These are phyloP conservation scores for Ilex paraguariensis DNA, from an alignment of 305 asterid species.

Conservation along the genomic window DNA sequence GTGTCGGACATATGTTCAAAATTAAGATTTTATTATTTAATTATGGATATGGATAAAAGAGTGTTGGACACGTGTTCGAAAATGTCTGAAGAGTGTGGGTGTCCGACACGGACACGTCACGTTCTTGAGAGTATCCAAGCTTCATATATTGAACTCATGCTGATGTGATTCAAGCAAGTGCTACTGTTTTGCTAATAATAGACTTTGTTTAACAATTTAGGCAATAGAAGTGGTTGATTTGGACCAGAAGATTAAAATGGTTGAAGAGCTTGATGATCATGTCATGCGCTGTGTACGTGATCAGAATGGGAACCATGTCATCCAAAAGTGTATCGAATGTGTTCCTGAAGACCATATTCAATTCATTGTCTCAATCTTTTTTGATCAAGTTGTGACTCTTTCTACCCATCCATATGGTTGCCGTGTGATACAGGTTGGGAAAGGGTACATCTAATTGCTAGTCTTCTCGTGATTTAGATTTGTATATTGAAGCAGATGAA, in stretches of 20 bases:
- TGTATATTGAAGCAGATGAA: background rate
- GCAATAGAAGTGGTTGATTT: constrained; percentile 97
- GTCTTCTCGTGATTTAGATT: background rate
- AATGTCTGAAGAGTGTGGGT: too few species aligned
- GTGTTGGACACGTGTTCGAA: too few species aligned
- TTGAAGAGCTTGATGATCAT: constrained; percentile 91
- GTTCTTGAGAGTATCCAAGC: too few species aligned
- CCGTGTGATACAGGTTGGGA: constrained; percentile 87
- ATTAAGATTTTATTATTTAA: too few species aligned
- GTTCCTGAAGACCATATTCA: constrained; percentile 90
- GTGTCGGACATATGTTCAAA: too few species aligned
- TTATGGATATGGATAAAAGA: too few species aligned
- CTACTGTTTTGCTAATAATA: constrained; percentile 3
- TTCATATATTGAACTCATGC: too few species aligned
- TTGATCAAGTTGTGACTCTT: constrained; percentile 85
- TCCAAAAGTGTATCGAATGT: constrained; percentile 97
- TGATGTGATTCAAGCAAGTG: too few species aligned
- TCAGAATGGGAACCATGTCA: constrained; percentile 96
- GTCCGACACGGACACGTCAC: too few species aligned
- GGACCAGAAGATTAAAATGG: constrained; percentile 96
- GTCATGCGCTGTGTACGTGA: constrained; percentile 98
- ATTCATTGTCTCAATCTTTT: constrained; percentile 76
- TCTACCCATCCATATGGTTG: constrained; percentile 98
- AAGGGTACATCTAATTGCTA: background rate
- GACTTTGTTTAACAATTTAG: constrained; percentile 31